These are phyloP conservation scores for Ammopiptanthus mongolicus DNA, from an alignment of 306 rosid species.

Conservation along the genomic window DNA sequence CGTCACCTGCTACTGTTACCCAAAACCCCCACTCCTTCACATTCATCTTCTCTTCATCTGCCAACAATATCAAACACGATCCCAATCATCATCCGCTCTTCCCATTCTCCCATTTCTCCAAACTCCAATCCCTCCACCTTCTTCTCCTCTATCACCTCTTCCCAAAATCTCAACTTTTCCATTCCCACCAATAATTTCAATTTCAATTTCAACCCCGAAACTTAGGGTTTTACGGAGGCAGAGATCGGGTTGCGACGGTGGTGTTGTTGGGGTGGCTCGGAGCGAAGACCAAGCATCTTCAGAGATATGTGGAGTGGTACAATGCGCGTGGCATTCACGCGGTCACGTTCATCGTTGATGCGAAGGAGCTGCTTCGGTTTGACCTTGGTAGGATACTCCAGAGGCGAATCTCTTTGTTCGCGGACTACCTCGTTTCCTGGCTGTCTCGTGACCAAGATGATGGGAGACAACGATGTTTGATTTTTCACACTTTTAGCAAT, in stretches of 20 bases:
- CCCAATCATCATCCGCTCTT: constrained; percentile 25
- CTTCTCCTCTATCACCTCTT: constrained; percentile 42
- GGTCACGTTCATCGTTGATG: constrained; percentile 62
- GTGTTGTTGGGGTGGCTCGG: constrained; percentile 93
- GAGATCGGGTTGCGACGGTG: constrained; percentile 41
- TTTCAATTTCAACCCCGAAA: neutral
- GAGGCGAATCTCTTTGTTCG: constrained; percentile 39
- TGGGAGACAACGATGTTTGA: constrained; percentile 59
- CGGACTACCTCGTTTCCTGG: constrained; percentile 56
- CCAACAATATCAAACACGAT: neutral
- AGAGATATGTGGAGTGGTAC: constrained; percentile 83
- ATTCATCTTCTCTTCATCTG: constrained; percentile 12
- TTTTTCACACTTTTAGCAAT: constrained; percentile 86
- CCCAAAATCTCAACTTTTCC: constrained; percentile 16
- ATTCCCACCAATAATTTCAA: constrained; percentile 4
- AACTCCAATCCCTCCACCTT: constrained; percentile 28
- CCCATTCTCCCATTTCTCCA: constrained; percentile 20
- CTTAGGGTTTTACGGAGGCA: constrained; percentile 11
- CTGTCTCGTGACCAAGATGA: constrained; percentile 38
- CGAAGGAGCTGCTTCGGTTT: constrained; percentile 46
- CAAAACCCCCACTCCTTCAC: constrained; percentile 13
- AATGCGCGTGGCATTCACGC: constrained; percentile 66
- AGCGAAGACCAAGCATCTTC: constrained; percentile 62
- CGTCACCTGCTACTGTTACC: constrained; percentile 34
- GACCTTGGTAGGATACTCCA: constrained; percentile 55